Percentiles rank a stretch among this genome's conserved stretches.
phyloP scores from a whole-genome alignment of 106 monocot species.

The Phalaenopsis equestris region DNA sequence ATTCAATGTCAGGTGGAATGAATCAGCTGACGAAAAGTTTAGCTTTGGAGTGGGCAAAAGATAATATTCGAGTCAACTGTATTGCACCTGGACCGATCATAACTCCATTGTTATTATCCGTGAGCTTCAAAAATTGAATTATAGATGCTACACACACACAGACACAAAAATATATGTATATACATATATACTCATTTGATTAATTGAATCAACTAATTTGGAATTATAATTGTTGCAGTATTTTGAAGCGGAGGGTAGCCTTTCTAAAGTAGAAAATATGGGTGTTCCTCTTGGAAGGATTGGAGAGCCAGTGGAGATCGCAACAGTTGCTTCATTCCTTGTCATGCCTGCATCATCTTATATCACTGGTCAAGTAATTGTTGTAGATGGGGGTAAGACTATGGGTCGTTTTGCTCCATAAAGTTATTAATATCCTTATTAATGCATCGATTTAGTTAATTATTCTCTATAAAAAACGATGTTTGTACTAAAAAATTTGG shows the following conservation, averaged over 20 bases:
- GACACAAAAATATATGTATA: no score
- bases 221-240: not conserved
- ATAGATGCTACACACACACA: not conserved
- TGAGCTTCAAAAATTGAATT: not conserved
- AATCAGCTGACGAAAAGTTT: slow-evolving; percentile 27
- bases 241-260: not conserved
- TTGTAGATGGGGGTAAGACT: slow-evolving; percentile 9
- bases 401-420: not conserved
- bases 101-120: not conserved
- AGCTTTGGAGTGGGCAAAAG: slow-evolving; percentile 35
- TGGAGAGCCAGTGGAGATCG: not conserved
- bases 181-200: no score
- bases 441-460: no score
- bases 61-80: slow-evolving; percentile 6
- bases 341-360: slow-evolving; percentile 21
- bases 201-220: not conserved
- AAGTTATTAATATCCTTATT: not conserved
- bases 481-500: no score
- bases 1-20: slow-evolving; percentile 22
- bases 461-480: no score
- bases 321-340: slow-evolving; percentile 5
- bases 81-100: not conserved
- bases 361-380: not conserved
- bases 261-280: not conserved
- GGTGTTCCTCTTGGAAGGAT: not conserved